Evolutionary conservation across 306 rosid species (phyloP).

Genomic region (Astragalus glycyphyllos): DNA sequence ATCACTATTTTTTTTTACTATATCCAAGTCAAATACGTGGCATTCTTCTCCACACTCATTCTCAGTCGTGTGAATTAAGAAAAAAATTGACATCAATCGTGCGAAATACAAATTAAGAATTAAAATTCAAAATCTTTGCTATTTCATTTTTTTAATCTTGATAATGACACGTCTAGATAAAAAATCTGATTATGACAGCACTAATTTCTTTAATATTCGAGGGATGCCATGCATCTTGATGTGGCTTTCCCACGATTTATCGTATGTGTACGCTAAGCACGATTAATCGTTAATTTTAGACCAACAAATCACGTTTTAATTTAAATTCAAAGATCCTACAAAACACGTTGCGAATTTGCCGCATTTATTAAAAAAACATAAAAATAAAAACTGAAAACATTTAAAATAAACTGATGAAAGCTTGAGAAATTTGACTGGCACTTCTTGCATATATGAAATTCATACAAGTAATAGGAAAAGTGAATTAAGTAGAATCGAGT

Average conservation of each 20-base stretch:
- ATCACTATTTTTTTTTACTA: not conserved
- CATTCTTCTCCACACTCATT: not conserved
- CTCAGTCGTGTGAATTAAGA: too few species aligned
- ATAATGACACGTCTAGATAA: too few species aligned
- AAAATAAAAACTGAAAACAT: not conserved
- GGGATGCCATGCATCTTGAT: not conserved
- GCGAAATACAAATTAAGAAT: not conserved
- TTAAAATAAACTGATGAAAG: not conserved
- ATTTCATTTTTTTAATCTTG: conserved; percentile 3
- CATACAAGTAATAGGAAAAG: not conserved
- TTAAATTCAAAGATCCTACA: not conserved
- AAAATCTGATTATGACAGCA: conserved; percentile 24
- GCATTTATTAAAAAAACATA: not conserved
- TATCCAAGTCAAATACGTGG: not conserved
- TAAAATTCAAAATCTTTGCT: conserved; percentile 10
- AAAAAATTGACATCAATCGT: too few species aligned
- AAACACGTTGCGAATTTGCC: not conserved
- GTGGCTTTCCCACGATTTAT: too few species aligned
- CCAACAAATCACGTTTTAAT: not conserved
- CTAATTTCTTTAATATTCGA: not conserved
- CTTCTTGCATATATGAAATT: not conserved
- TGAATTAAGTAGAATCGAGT: not conserved
- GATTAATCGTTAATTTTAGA: not conserved
- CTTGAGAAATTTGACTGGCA: not conserved
- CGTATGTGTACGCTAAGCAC: not conserved